Percentiles rank a stretch among this genome's conserved stretches.
These are phyloP conservation scores for Cucurbita pepo DNA, from an alignment of 306 rosid species.

Conservation along the genomic window DNA sequence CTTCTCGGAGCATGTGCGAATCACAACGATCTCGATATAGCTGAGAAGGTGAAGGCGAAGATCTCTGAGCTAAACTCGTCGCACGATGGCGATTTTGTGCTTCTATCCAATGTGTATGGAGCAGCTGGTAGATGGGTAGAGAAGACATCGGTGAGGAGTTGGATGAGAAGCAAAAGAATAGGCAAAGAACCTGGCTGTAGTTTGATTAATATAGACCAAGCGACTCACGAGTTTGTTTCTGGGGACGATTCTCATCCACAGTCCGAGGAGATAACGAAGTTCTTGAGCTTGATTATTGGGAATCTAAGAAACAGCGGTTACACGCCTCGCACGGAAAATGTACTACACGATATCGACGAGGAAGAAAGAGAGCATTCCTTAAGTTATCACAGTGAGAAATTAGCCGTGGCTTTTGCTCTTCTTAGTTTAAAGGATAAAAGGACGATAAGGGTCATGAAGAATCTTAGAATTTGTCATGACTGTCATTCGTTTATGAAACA, in stretches of 20 bases:
- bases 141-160: conserved; percentile 28
- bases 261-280: conserved; percentile 21
- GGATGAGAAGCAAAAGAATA: conserved; percentile 35
- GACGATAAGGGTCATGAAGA: conserved; percentile 41
- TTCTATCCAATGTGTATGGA: conserved; percentile 43
- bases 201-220: conserved; percentile 31
- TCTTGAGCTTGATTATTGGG: conserved; percentile 21
- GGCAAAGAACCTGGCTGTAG: conserved; percentile 39
- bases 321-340: conserved; percentile 21
- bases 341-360: conserved; percentile 40
- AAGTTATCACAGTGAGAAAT: conserved; percentile 48
- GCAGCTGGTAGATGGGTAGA: conserved; percentile 42
- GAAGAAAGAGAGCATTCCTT: conserved; percentile 43
- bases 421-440: conserved; percentile 30
- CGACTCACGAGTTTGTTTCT: conserved; percentile 38
- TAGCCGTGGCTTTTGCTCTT: conserved; percentile 44
- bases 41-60: conserved; percentile 32
- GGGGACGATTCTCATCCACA: conserved; percentile 40
- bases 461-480: conserved; percentile 43
- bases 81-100: conserved; percentile 46
- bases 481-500: conserved; percentile 57
- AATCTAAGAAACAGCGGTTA: conserved; percentile 29
- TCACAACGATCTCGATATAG: conserved; percentile 29
- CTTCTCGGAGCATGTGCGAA: conserved; percentile 51
- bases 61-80: conserved; percentile 31